Conservation (phyloP, 2,329 filamentous ascomycete species). For the Sporothrix pallida region DNA sequence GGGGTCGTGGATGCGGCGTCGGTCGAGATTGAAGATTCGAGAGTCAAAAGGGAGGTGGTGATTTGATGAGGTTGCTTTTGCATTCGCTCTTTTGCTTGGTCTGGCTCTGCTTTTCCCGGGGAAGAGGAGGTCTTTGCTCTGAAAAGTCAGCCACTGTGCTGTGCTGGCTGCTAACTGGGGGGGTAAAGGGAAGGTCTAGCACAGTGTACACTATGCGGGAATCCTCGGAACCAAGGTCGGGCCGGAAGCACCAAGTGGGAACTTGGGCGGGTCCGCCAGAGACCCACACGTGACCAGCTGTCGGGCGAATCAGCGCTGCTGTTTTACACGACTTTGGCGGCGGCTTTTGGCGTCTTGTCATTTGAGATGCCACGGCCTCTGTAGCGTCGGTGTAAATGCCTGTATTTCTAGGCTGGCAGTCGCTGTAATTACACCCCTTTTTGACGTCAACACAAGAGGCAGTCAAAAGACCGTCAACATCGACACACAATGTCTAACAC, state of each 20-base stretch:
- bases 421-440: not conserved
- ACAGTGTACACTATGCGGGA: constrained; percentile 29
- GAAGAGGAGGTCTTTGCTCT: constrained; percentile 23
- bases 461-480: no score
- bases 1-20: no score
- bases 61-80: not conserved
- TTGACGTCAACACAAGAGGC: no score
- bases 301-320: constrained; percentile 22
- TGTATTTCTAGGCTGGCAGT: not conserved
- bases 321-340: constrained; percentile 30
- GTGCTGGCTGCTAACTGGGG: not conserved
- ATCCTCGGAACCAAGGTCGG: constrained; percentile 37
- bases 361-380: not conserved
- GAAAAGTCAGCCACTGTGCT: constrained; percentile 23
- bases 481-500: no score
- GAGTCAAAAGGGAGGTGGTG: not conserved
- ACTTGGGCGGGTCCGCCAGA: not conserved
- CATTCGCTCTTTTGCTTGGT: not conserved
- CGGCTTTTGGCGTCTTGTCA: not conserved
- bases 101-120: constrained; percentile 25
- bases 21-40: not conserved
- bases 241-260: constrained; percentile 25
- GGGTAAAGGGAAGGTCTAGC: not conserved
- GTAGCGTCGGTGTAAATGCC: not conserved
- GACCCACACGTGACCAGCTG: constrained; percentile 26